phyloP scores from a whole-genome alignment of 2,329 filamentous ascomycete genomes.

The Graphium sp. region DNA sequence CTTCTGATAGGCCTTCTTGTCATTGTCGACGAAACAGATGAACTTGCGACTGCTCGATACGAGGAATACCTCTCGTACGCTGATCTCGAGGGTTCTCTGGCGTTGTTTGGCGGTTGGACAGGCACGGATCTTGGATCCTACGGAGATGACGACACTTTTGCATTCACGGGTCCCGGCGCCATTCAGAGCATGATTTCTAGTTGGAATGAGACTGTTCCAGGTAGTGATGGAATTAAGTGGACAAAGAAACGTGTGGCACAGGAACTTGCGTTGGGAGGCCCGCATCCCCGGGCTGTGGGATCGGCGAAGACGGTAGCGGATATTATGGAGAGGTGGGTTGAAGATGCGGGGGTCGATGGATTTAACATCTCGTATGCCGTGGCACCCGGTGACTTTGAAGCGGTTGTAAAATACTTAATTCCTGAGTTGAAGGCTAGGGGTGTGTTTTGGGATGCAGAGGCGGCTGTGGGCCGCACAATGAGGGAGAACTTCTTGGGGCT shows the following conservation, averaged over 20 bases:
- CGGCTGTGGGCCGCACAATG: constrained; percentile 39
- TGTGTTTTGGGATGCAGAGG: constrained; percentile 35
- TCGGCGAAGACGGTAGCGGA: constrained; percentile 50
- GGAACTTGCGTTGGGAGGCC: constrained; percentile 46
- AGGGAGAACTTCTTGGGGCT: constrained; percentile 41
- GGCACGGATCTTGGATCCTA: constrained; percentile 39
- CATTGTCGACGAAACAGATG: constrained; percentile 46
- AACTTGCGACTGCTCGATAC: constrained; percentile 49
- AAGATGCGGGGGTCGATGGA: constrained; percentile 54
- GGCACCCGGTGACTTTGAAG: constrained; percentile 51
- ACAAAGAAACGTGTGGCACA: constrained; percentile 55
- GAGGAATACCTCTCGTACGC: constrained; percentile 44
- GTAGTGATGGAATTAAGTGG: constrained; percentile 34
- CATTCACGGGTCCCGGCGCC: constrained; percentile 46
- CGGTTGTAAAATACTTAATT: constrained; percentile 47
- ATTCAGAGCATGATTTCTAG: constrained; percentile 11
- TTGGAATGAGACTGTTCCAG: too few relatives aligned
- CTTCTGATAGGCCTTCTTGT: constrained; percentile 50
- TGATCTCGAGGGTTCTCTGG: constrained; percentile 43
- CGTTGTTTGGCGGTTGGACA: constrained; percentile 61
- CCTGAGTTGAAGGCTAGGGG: constrained; percentile 45
- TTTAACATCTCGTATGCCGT: constrained; percentile 60
- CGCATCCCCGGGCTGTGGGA: constrained; percentile 47
- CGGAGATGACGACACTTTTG: constrained; percentile 46
- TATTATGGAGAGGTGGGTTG: constrained; percentile 48